A percentile compares a stretch with the other conserved stretches of the same genome.
Evolutionary conservation across 495 filamentous ascomycete species (phyloP).

Genomic region (Lichenothelia convexa): DNA sequence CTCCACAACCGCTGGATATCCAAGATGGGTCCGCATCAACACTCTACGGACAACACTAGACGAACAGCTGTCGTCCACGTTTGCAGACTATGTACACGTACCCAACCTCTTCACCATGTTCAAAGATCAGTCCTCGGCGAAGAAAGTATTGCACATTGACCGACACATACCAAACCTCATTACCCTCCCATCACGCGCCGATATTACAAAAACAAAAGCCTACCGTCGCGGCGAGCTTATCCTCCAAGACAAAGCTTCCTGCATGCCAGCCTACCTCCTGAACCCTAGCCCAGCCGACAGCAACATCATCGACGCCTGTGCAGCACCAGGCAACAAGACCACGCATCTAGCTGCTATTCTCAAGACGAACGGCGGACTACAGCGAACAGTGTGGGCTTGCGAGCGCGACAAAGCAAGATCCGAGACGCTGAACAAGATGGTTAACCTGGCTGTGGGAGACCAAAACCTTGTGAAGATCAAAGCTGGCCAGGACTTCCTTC

Average conservation of each 20-base stretch:
- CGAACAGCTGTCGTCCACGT: slow-evolving; percentile 50
- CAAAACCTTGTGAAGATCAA: slow-evolving; percentile 38
- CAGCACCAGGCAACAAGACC: slow-evolving; percentile 93
- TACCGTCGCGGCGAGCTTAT: slow-evolving; percentile 66
- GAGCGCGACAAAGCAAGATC: slow-evolving; percentile 51
- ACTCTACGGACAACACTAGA: slow-evolving; percentile 50
- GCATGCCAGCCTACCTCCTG: slow-evolving; percentile 78
- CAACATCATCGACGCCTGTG: slow-evolving; percentile 73
- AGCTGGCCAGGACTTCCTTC: slow-evolving; percentile 61
- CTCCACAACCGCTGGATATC: slow-evolving; percentile 15
- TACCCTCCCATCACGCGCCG: slow-evolving; percentile 46
- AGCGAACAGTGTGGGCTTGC: slow-evolving; percentile 40
- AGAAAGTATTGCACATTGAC: slow-evolving; percentile 41
- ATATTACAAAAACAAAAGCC: slow-evolving; percentile 48
- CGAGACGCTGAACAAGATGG: slow-evolving; percentile 63
- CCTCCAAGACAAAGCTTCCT: slow-evolving; percentile 90
- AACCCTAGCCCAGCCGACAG: slow-evolving; percentile 41
- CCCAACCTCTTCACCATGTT: slow-evolving; percentile 27
- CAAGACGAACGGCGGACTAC: slow-evolving; percentile 17
- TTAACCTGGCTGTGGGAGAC: slow-evolving; percentile 52
- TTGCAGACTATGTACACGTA: slow-evolving; percentile 35
- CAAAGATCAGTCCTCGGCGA: slow-evolving; percentile 1
- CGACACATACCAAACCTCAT: slow-evolving; percentile 65
- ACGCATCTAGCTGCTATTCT: slow-evolving; percentile 75
- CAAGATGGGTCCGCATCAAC: slow-evolving; percentile 83